Conservation (phyloP, 176 grass and related monocot genomes). For the Stipa capillata region DNA sequence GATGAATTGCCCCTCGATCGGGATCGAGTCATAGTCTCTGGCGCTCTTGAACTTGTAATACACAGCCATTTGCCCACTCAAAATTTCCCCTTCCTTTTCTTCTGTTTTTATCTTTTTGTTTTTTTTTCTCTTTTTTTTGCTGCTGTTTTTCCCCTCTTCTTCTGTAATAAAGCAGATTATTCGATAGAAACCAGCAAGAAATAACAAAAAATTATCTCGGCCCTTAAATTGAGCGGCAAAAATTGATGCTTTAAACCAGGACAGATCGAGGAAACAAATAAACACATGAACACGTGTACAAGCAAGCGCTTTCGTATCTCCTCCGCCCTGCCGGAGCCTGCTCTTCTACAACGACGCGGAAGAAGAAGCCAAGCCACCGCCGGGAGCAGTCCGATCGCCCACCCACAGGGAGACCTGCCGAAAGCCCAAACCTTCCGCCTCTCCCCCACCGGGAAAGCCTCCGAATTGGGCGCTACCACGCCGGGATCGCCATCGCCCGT, state of each 20-base stretch:
- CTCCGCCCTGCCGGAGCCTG: neutral
- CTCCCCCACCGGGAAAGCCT: neutral
- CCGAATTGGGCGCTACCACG: slow-evolving; percentile 10
- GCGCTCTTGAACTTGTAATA: slow-evolving; percentile 99
- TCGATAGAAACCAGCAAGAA: slow-evolving; percentile 17
- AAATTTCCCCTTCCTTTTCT: slow-evolving; percentile 19
- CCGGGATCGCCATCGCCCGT: slow-evolving; percentile 15
- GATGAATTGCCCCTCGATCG: slow-evolving; percentile 93
- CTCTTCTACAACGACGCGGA: slow-evolving; percentile 5
- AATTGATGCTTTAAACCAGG: slow-evolving; percentile 38
- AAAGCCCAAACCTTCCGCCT: neutral
- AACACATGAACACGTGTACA: slow-evolving; percentile 41
- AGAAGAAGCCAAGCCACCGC: neutral
- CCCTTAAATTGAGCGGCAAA: slow-evolving; percentile 30
- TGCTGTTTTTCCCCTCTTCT: neutral
- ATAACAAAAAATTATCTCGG: slow-evolving; percentile 19
- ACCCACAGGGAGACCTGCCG: too few relatives aligned
- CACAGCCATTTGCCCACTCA: slow-evolving; percentile 67
- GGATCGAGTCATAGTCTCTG: slow-evolving; percentile 91
- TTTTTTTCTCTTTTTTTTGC: neutral
- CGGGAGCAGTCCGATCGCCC: neutral
- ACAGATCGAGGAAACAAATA: slow-evolving; percentile 25
- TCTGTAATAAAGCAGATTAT: slow-evolving; percentile 35
- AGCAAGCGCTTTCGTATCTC: slow-evolving; percentile 21
- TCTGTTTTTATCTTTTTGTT: slow-evolving; percentile 30